Conservation (phyloP, 2,329 filamentous ascomycete genomes). For the Neoarthrinium moseri region DNA sequence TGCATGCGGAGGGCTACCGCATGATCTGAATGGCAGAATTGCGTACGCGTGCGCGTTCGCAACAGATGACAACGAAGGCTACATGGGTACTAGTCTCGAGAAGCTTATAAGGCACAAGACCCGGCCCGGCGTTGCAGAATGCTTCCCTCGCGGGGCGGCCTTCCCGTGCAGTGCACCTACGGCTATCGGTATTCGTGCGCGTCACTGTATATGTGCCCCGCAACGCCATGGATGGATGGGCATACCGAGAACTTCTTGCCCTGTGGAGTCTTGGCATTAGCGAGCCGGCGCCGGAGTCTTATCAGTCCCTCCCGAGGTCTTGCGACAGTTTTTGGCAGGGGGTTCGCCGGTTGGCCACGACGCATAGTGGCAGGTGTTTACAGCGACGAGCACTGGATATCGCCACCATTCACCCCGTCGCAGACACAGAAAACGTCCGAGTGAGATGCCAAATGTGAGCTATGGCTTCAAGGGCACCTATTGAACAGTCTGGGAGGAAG, state of each 20-base stretch:
- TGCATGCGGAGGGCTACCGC: too few species aligned
- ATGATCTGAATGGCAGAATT: constrained; percentile 41
- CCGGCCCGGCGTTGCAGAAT: constrained; percentile 38
- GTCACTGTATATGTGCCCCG: constrained; percentile 52
- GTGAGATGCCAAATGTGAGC: background rate
- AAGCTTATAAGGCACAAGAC: constrained; percentile 35
- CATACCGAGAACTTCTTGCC: constrained; percentile 48
- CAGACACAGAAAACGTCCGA: too few species aligned
- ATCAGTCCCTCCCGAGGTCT: constrained; percentile 41
- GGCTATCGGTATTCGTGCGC: constrained; percentile 44
- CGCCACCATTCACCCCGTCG: too few species aligned
- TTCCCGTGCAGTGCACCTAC: constrained; percentile 56
- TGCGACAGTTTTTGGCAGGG: constrained; percentile 33
- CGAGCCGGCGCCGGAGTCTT: constrained; percentile 49
- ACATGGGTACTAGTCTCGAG: constrained; percentile 34
- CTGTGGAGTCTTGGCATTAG: constrained; percentile 47
- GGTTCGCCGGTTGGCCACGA: constrained; percentile 57
- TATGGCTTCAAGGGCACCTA: constrained; percentile 49
- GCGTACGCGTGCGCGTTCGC: constrained; percentile 38
- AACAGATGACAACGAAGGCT: constrained; percentile 39
- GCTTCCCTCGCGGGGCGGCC: constrained; percentile 37
- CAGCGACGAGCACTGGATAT: constrained; percentile 46
- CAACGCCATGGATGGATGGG: constrained; percentile 47
- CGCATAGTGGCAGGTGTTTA: constrained; percentile 59
- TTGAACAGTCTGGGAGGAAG: constrained; percentile 51